phyloP scores from a whole-genome alignment of 1,284 basidiomycete species.

The Rhodotorula glutinis region DNA sequence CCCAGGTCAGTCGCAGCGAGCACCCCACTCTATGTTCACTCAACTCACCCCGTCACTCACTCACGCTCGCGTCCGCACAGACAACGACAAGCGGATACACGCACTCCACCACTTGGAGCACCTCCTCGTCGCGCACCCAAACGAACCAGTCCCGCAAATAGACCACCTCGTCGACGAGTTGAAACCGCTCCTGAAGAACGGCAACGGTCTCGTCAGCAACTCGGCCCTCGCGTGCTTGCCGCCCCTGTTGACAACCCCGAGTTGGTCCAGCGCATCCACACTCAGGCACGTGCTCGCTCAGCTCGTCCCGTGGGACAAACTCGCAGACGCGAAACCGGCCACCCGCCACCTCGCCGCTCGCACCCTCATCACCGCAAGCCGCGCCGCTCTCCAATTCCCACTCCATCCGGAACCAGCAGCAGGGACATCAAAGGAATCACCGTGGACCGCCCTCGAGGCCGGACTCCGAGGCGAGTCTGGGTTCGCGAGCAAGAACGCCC shows the following conservation, averaged over 20 bases:
- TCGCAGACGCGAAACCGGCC: constrained; percentile 72
- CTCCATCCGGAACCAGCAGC: constrained; percentile 54
- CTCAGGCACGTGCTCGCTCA: constrained; percentile 65
- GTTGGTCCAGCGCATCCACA: constrained; percentile 11
- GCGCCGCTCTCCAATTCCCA: constrained; percentile 54
- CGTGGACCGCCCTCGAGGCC: constrained; percentile 68
- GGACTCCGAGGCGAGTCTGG: constrained; percentile 65
- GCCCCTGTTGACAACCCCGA: constrained; percentile 33
- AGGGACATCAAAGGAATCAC: constrained; percentile 60
- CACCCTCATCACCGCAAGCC: constrained; percentile 55
- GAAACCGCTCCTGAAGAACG: constrained; percentile 69
- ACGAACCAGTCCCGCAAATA: constrained; percentile 61
- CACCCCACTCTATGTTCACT: background rate
- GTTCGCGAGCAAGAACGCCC: constrained; percentile 61
- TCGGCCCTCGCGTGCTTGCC: constrained; percentile 46
- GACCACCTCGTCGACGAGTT: constrained; percentile 65
- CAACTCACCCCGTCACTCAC: background rate
- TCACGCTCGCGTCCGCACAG: too few species aligned
- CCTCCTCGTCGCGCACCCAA: background rate
- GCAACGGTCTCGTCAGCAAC: constrained; percentile 67
- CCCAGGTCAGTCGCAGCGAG: constrained; percentile 6
- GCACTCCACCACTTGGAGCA: background rate
- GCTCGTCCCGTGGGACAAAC: constrained; percentile 71
- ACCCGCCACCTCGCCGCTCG: constrained; percentile 71
- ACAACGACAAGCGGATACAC: constrained; percentile 30